These are phyloP conservation scores for Lactifluus echinatus DNA, from an alignment of 768 basidiomycete genomes.

Conservation along the genomic window DNA sequence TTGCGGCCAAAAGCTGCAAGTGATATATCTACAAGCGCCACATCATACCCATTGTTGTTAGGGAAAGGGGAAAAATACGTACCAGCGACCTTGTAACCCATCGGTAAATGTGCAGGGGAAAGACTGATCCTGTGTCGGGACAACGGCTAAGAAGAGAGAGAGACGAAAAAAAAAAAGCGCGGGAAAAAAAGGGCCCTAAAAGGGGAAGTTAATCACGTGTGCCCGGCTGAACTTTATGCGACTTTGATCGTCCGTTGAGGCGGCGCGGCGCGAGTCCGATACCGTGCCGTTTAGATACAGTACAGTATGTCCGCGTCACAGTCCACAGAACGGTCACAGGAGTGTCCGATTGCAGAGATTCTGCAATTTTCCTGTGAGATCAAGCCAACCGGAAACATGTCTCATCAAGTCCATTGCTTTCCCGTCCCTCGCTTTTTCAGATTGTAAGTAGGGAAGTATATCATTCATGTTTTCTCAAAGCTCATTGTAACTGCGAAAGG, in stretches of 20 bases:
- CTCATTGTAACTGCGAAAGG: constrained; percentile 31
- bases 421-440: constrained; percentile 69
- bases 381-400: constrained; percentile 26
- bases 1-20: constrained; percentile 99
- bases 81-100: constrained; percentile 93
- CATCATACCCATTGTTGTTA: constrained; percentile 8
- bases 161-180: constrained; percentile 14
- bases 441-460: constrained; percentile 41
- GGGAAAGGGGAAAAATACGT: constrained; percentile 19
- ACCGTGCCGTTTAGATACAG: too few species aligned
- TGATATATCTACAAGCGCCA: constrained; percentile 58
- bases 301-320: too few species aligned
- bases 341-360: constrained; percentile 61
- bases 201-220: background rate
- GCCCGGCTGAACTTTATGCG: background rate
- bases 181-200: background rate
- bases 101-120: constrained; percentile 27
- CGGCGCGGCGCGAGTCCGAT: too few species aligned
- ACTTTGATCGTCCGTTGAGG: background rate
- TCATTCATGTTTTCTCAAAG: constrained; percentile 1
- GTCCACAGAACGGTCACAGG: constrained; percentile 7
- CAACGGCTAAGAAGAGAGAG: constrained; percentile 21
- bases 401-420: constrained; percentile 45
- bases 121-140: constrained; percentile 10
- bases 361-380: constrained; percentile 59